A percentile compares a stretch with the other conserved stretches of the same genome.
These are phyloP conservation scores for Suhomyces wounanorum DNA, from an alignment of 1,139 yeast genomes.

Conservation along the genomic window DNA sequence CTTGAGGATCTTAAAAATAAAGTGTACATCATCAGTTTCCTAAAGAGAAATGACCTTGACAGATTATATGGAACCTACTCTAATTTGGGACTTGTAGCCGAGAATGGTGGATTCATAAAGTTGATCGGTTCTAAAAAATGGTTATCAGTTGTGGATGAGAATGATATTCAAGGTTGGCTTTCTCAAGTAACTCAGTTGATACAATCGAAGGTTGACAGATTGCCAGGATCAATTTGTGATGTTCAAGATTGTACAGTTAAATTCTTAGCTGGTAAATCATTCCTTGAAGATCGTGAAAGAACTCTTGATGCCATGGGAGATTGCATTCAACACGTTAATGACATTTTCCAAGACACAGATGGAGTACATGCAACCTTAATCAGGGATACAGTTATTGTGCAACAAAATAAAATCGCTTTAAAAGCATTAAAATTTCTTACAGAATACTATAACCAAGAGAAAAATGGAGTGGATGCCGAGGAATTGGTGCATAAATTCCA, in stretches of 20 bases:
- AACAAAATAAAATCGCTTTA: constrained; percentile 53
- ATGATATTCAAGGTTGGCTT: constrained; percentile 60
- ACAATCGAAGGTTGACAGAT: constrained; percentile 69
- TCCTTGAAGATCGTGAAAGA: constrained; percentile 64
- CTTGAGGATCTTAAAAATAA: constrained; percentile 53
- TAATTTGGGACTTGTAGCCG: constrained; percentile 81
- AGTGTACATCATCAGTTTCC: constrained; percentile 71
- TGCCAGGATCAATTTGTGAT: constrained; percentile 77
- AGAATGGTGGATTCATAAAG: constrained; percentile 78
- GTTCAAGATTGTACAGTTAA: constrained; percentile 74
- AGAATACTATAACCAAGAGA: constrained; percentile 30
- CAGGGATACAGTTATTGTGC: constrained; percentile 69
- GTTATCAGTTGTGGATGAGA: constrained; percentile 62
- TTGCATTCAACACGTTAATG: constrained; percentile 81
- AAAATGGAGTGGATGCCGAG: constrained; percentile 19
- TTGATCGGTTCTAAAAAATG: constrained; percentile 57
- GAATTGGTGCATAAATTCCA: constrained; percentile 27
- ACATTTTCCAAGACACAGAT: constrained; percentile 51
- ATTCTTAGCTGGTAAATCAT: constrained; percentile 67
- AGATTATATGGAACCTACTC: constrained; percentile 67
- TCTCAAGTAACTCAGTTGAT: constrained; percentile 59
- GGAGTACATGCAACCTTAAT: constrained; percentile 80
- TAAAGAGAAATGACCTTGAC: constrained; percentile 64
- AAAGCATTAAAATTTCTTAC: constrained; percentile 55
- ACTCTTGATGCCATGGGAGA: constrained; percentile 77